Conservation (phyloP, 2,329 filamentous ascomycete genomes). For the Rhynchosporium agropyri region DNA sequence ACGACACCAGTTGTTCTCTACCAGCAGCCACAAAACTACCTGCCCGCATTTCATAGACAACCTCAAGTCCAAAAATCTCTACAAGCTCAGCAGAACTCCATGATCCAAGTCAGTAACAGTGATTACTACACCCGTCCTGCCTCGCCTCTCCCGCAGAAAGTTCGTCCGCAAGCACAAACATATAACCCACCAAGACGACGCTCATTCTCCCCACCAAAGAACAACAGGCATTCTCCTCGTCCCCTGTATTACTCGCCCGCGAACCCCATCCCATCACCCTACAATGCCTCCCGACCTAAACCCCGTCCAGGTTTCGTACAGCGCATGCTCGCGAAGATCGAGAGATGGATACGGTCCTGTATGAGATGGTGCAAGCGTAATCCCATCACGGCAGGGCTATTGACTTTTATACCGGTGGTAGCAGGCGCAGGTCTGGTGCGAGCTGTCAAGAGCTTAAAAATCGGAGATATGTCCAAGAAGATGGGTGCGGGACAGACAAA, state of each 20-base stretch:
- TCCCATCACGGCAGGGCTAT: conserved; percentile 34
- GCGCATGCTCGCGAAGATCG: conserved; percentile 31
- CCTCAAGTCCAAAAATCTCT: not conserved
- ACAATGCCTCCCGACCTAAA: conserved; percentile 33
- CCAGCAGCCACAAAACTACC: conserved; percentile 7
- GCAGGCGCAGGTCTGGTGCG: conserved; percentile 28
- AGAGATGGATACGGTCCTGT: conserved; percentile 25
- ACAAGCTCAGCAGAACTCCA: not conserved
- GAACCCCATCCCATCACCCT: conserved; percentile 34
- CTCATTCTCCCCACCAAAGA: conserved; percentile 10
- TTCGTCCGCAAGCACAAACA: conserved; percentile 12
- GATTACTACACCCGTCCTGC: conserved; percentile 12
- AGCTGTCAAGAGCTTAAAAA: conserved; percentile 16
- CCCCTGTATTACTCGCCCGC: conserved; percentile 33
- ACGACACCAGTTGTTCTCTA: not conserved
- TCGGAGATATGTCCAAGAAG: conserved; percentile 16
- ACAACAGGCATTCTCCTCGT: conserved; percentile 17
- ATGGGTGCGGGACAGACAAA: conserved; percentile 13
- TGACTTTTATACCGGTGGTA: conserved; percentile 35
- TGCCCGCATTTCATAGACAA: conserved; percentile 19
- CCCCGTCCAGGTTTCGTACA: conserved; percentile 35
- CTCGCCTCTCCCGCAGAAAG: conserved; percentile 9
- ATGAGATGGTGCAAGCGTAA: conserved; percentile 33
- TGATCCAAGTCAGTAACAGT: conserved; percentile 7
- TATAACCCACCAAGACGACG: conserved; percentile 2